These are phyloP conservation scores for Zizania palustris DNA, from an alignment of 202 grass and related monocot genomes.

Conservation along the genomic window DNA sequence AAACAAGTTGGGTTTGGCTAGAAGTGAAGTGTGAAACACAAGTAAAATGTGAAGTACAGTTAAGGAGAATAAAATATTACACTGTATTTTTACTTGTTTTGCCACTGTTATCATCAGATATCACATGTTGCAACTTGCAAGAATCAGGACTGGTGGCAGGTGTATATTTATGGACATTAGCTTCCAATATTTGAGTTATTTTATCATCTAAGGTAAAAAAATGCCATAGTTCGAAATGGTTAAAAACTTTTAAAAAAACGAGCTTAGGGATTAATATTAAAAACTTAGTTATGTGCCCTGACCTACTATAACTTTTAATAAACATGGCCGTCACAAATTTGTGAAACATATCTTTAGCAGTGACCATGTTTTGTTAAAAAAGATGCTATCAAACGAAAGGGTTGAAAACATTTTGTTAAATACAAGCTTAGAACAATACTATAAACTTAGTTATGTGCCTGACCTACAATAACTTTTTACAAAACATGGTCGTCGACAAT, in stretches of 20 bases:
- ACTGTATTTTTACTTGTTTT: background rate
- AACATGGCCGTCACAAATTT: too few species aligned
- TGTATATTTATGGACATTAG: background rate
- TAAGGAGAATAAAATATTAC: background rate
- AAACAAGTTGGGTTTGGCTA: background rate
- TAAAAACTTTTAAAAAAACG: background rate
- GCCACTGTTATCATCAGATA: background rate
- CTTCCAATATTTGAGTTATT: constrained; percentile 17
- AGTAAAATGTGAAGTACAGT: background rate
- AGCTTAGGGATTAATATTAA: background rate
- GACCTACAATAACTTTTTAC: constrained; percentile 6
- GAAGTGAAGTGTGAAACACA: background rate
- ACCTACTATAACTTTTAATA: too few species aligned
- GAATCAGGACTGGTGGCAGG: background rate
- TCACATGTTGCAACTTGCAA: background rate
- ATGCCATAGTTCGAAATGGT: background rate
- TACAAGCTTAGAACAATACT: background rate
- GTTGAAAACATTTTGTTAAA: background rate
- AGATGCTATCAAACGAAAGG: background rate
- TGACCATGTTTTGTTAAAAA: background rate
- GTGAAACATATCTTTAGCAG: too few species aligned
- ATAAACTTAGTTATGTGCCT: background rate
- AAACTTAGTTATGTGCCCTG: too few species aligned
- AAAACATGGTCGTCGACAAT: constrained; percentile 1
- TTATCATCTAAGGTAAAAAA: background rate